Evolutionary conservation across 2,329 filamentous ascomycete genomes (phyloP).

Genomic region (Hortaea sp.): DNA sequence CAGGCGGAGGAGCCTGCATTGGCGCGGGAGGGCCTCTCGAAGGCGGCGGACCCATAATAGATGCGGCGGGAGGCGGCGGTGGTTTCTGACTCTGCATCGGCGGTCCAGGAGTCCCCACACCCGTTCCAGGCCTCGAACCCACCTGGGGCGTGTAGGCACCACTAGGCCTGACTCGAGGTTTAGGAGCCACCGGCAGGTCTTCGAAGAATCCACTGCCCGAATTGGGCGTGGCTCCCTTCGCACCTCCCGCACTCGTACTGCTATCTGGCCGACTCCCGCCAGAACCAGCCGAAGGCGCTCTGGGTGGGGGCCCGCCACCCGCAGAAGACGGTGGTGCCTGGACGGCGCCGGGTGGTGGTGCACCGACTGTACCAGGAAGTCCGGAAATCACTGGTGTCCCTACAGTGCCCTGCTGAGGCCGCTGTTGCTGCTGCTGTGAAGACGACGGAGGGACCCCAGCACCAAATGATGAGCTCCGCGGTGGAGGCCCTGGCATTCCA

Average conservation of each 20-base stretch:
- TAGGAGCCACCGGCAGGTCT: constrained; percentile 36
- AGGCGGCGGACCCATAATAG: neutral
- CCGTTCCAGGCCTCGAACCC: neutral
- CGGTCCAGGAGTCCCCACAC: neutral
- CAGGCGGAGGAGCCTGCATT: constrained; percentile 8
- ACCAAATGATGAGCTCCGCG: constrained; percentile 39
- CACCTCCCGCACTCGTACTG: constrained; percentile 1
- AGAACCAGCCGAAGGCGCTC: too few species aligned
- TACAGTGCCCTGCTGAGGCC: neutral
- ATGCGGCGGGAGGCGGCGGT: too few species aligned
- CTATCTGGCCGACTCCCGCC: too few species aligned
- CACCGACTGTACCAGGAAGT: constrained; percentile 5
- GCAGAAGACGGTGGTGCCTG: too few species aligned
- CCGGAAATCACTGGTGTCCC: neutral
- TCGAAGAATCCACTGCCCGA: constrained; percentile 37
- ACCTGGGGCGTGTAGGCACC: constrained; percentile 7
- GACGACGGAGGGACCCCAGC: neutral
- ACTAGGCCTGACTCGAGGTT: constrained; percentile 23
- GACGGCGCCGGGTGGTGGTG: constrained; percentile 5
- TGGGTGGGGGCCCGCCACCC: too few species aligned
- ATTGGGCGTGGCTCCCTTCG: constrained; percentile 14
- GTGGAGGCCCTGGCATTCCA: constrained; percentile 38
- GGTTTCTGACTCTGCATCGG: neutral
- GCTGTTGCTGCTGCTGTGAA: constrained; percentile 1
- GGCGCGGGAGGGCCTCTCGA: neutral